Conservation (phyloP, 768 basidiomycete genomes). For the Panellus pusillus region DNA sequence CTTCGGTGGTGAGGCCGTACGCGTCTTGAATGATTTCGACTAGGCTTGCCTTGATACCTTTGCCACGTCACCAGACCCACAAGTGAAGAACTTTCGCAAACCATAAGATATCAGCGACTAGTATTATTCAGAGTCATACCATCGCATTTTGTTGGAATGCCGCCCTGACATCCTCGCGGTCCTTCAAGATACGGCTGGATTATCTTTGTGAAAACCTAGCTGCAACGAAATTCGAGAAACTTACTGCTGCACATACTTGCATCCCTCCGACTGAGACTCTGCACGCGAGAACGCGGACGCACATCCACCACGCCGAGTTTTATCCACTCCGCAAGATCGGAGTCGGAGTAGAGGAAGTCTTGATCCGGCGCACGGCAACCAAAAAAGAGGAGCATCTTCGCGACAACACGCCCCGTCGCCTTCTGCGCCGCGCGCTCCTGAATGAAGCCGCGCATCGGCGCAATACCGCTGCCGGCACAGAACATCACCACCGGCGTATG, state of each 20-base stretch:
- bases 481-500: slow-evolving; percentile 31
- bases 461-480: slow-evolving; percentile 47
- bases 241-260: slow-evolving; percentile 39
- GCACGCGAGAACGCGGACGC: slow-evolving; percentile 40
- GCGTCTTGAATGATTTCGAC: slow-evolving; percentile 35
- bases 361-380: slow-evolving; percentile 42
- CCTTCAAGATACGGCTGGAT: slow-evolving; percentile 4
- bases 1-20: slow-evolving; percentile 21
- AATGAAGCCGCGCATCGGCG: slow-evolving; percentile 51
- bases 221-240: neutral
- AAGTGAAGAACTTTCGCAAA: slow-evolving; percentile 38
- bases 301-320: slow-evolving; percentile 42
- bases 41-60: slow-evolving; percentile 35
- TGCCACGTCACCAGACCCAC: slow-evolving; percentile 40
- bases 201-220: neutral
- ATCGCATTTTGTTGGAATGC: slow-evolving; percentile 35
- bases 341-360: slow-evolving; percentile 42
- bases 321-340: slow-evolving; percentile 42
- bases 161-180: slow-evolving; percentile 31
- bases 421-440: slow-evolving; percentile 49
- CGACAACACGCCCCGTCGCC: slow-evolving; percentile 39
- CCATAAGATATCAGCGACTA: neutral
- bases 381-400: slow-evolving; percentile 42
- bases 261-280: slow-evolving; percentile 26
- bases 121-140: slow-evolving; percentile 19